Evolutionary conservation across 2,329 filamentous ascomycete genomes (phyloP).

Genomic region (Annulohypoxylon truncatum): DNA sequence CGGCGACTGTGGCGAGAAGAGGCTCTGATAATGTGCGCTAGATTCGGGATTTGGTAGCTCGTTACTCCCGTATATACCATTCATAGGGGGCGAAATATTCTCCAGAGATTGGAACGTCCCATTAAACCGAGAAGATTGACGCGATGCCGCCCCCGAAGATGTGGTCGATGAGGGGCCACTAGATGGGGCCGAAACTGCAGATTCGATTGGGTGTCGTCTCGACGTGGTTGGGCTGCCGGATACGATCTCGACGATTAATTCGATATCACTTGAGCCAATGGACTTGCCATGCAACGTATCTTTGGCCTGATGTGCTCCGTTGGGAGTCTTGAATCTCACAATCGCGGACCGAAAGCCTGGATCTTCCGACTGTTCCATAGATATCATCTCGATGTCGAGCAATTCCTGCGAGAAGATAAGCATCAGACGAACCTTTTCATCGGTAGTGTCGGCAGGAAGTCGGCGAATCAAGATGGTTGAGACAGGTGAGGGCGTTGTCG

Average conservation of each 20-base stretch:
- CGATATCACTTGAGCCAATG: slow-evolving; percentile 61
- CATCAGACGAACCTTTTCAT: slow-evolving; percentile 67
- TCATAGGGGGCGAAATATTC: slow-evolving; percentile 70
- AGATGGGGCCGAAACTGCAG: slow-evolving; percentile 53
- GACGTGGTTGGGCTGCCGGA: slow-evolving; percentile 53
- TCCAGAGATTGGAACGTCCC: slow-evolving; percentile 71
- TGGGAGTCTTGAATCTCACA: slow-evolving; percentile 63
- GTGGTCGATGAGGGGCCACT: slow-evolving; percentile 57
- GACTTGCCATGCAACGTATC: slow-evolving; percentile 67
- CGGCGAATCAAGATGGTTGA: slow-evolving; percentile 64
- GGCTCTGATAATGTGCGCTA: slow-evolving; percentile 66
- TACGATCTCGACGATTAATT: slow-evolving; percentile 72
- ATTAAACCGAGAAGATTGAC: slow-evolving; percentile 70
- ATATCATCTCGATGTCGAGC: slow-evolving; percentile 62
- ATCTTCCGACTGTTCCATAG: slow-evolving; percentile 62
- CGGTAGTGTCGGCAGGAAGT: slow-evolving; percentile 65
- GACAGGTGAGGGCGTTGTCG: slow-evolving; percentile 51
- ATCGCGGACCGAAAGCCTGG: slow-evolving; percentile 63
- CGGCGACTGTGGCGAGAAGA: slow-evolving; percentile 80
- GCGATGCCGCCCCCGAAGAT: slow-evolving; percentile 59
- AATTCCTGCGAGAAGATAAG: slow-evolving; percentile 69
- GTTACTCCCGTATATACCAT: slow-evolving; percentile 63
- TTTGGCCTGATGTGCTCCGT: slow-evolving; percentile 68
- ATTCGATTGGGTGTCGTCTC: slow-evolving; percentile 66
- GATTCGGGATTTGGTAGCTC: slow-evolving; percentile 71